Base-by-base conservation (phyloP, 192 early-diverging fungal genomes). In the Coemansia sp. region DNA sequence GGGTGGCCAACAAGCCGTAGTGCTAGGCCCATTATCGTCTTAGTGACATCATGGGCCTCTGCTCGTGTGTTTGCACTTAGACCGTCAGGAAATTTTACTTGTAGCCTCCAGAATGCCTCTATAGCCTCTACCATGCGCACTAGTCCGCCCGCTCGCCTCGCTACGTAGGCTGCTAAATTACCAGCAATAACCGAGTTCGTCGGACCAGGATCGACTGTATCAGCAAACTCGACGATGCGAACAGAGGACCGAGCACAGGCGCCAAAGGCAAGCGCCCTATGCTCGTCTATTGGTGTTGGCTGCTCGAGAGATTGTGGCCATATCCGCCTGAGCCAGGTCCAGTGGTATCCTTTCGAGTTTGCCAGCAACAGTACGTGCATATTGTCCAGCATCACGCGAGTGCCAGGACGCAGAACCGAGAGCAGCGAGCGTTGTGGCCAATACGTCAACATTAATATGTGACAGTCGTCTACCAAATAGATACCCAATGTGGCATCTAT, bases 241-340 rank as follows among this genome's bases (percentile, higher is more conserved):
- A 80, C 47, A n/a, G 70, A 65, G 11, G 73, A 65, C 12, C 70
- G 66, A 12, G 78, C 49, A 24, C 78, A 80, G 2, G 78, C 73
- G 35, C 78, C 73, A 66, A 80, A 80, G 2, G 69, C 64, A 9
- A 80, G 66, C 2, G 32, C 50, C 2, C 63, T 62, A 11, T 49
- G 62, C 52, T 66, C 41, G 16, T 61, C 49, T 0, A 10, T 18
- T 2, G 10, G 40, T 22, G 13, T 13, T 3, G 39, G 27, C 20
- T 56, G 34, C 39, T 22, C 20, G 16, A 13, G 27, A 10, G 24
- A 12, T 34, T 35, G 38, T 18, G 38, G 20, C 22, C 34, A 45
- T 15, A 58, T 47, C 18, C 52, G 60, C n/a, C 65, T 43, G 27
- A 80, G 34, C 78, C 78, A 80, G 50, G 37, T 44, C 78, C 78